These are phyloP conservation scores for Chaetothyriales sp. DNA, from an alignment of 2,329 filamentous ascomycete species.

Conservation along the genomic window DNA sequence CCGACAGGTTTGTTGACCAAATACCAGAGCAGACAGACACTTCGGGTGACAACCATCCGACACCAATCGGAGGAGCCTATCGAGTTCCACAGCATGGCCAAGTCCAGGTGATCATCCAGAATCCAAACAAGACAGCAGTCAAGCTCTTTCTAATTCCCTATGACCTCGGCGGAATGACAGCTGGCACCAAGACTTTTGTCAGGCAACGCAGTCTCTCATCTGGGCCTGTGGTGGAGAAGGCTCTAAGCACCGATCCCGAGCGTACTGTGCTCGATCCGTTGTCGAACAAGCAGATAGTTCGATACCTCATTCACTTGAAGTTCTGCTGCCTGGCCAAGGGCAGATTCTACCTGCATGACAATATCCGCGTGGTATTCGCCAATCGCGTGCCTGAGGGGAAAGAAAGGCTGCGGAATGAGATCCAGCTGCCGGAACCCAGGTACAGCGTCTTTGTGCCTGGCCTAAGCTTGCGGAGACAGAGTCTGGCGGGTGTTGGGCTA, in stretches of 20 bases:
- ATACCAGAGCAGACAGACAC: constrained; percentile 10
- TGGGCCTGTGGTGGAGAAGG: constrained; percentile 66
- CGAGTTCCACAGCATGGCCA: constrained; percentile 88
- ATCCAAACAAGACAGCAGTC: constrained; percentile 94
- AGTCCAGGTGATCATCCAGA: constrained; percentile 93
- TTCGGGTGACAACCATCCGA: constrained; percentile 32
- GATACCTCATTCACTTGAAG: constrained; percentile 84
- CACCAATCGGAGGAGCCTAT: constrained; percentile 69
- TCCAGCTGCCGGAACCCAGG: constrained; percentile 72
- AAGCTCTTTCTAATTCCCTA: constrained; percentile 93
- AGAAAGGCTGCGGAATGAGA: constrained; percentile 78
- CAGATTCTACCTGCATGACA: constrained; percentile 80
- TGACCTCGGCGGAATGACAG: constrained; percentile 79
- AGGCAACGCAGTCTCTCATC: constrained; percentile 85
- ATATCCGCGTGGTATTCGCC: constrained; percentile 85
- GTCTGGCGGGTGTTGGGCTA: constrained; percentile 40
- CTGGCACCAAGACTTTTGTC: constrained; percentile 89
- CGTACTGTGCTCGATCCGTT: constrained; percentile 33
- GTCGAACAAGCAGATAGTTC: constrained; percentile 50
- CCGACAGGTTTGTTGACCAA: constrained; percentile 5
- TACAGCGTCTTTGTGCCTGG: constrained; percentile 52
- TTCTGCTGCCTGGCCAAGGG: constrained; percentile 77
- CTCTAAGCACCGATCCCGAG: constrained; percentile 38
- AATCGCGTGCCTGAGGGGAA: constrained; percentile 93
- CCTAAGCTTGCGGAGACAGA: constrained; percentile 41